Conservation (phyloP, 331 rosid species). For the Malus hybrid region DNA sequence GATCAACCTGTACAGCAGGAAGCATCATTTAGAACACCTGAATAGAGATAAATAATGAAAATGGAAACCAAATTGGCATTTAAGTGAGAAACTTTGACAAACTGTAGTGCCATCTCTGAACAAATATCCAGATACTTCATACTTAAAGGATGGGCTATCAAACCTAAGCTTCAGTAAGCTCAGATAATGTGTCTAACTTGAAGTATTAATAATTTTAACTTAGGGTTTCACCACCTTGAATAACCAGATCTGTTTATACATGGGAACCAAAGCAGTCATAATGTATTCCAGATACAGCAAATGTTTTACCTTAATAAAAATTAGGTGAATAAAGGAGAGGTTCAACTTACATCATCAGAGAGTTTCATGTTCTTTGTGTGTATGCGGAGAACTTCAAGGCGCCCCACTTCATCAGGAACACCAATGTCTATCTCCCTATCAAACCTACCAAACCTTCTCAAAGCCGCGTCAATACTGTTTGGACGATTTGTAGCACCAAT, state of each 20-base stretch:
- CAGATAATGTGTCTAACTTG: not conserved
- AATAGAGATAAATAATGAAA: not conserved
- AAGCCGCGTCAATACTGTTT: slow-evolving; percentile 56
- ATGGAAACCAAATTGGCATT: not conserved
- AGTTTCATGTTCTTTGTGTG: slow-evolving; percentile 77
- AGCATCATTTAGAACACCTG: not conserved
- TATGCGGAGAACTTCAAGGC: slow-evolving; percentile 68
- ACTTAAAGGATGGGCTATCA: not conserved
- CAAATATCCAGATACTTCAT: not conserved
- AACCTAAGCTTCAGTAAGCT: not conserved
- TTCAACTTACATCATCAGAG: slow-evolving; percentile 54
- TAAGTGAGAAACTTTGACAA: not conserved
- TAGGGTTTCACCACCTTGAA: not conserved
- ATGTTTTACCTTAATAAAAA: not conserved
- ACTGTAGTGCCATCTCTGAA: not conserved
- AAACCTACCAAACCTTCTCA: slow-evolving; percentile 71
- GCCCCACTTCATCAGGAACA: slow-evolving; percentile 64
- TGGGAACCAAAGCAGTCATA: not conserved
- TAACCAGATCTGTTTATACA: not conserved
- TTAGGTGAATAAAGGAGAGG: not conserved
- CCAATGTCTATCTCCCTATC: slow-evolving; percentile 74
- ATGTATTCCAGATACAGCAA: not conserved
- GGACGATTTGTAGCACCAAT: slow-evolving; percentile 77
- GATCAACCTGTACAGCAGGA: slow-evolving; percentile 43
- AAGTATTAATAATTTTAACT: not conserved